Conservation (phyloP, 2,329 filamentous ascomycete genomes). For the Penicillium thymicola region DNA sequence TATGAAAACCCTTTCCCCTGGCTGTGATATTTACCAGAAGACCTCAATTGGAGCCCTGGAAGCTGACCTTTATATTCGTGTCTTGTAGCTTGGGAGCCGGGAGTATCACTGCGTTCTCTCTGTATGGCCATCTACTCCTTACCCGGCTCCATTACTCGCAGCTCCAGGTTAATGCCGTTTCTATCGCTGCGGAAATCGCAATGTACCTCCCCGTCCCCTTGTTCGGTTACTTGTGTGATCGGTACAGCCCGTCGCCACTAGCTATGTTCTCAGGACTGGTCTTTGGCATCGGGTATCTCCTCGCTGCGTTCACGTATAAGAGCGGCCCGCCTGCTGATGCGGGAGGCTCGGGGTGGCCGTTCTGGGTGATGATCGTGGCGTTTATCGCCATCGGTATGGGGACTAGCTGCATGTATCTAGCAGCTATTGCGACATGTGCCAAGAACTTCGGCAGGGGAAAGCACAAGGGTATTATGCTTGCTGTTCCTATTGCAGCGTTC, state of each 20-base stretch:
- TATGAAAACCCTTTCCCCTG: conserved; percentile 24
- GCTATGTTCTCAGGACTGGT: conserved; percentile 68
- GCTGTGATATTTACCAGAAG: neutral
- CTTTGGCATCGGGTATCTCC: conserved; percentile 76
- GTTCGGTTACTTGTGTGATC: conserved; percentile 88
- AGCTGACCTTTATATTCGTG: conserved; percentile 8
- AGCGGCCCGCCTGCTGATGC: conserved; percentile 53
- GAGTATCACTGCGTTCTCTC: conserved; percentile 87
- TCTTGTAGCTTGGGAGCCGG: conserved; percentile 68
- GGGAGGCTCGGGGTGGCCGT: conserved; percentile 62
- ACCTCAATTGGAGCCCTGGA: neutral
- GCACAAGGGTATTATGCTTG: conserved; percentile 83
- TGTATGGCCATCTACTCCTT: conserved; percentile 90
- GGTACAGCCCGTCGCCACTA: conserved; percentile 74
- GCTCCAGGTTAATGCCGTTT: conserved; percentile 85
- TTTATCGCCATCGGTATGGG: conserved; percentile 80
- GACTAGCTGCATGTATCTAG: conserved; percentile 85
- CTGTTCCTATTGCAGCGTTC: conserved; percentile 86
- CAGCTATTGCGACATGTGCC: conserved; percentile 88
- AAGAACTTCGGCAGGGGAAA: conserved; percentile 95
- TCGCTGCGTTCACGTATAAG: conserved; percentile 76
- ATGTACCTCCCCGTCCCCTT: conserved; percentile 90
- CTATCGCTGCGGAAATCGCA: conserved; percentile 79
- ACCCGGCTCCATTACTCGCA: conserved; percentile 83
- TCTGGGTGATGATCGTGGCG: conserved; percentile 77